phyloP scores from a whole-genome alignment of 345 rosid genomes.

The Eucalyptus sideroxylon region DNA sequence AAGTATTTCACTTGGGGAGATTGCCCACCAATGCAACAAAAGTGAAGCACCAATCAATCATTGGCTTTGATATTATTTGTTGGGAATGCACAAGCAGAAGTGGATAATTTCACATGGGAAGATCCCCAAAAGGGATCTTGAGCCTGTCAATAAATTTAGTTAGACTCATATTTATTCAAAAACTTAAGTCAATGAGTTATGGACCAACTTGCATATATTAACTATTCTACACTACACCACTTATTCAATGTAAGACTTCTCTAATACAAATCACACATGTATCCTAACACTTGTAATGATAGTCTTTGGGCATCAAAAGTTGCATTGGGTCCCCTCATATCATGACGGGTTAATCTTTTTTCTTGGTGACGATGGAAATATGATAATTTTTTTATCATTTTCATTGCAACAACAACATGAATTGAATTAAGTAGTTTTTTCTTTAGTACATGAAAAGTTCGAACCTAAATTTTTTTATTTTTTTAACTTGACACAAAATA shows the following conservation, averaged over 20 bases:
- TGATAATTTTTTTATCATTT: not conserved
- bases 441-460: not conserved
- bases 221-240: no score
- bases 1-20: no score
- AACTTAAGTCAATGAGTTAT: no score
- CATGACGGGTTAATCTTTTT: accelerated
- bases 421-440: not conserved
- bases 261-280: accelerated
- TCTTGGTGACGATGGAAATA: not conserved
- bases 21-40: accelerated
- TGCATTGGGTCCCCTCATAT: not conserved
- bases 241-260: no score
- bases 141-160: no score
- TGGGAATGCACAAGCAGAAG: accelerated
- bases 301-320: slow-evolving; percentile 73
- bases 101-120: no score
- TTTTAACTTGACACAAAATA: not conserved
- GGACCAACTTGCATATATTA: no score
- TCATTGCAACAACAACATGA: not conserved
- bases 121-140: no score
- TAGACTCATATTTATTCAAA: accelerated
- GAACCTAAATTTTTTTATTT: accelerated
- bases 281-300: slow-evolving; percentile 18
- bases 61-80: no score
- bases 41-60: no score